A percentile compares a stretch with the other conserved stretches of the same genome.
These are phyloP conservation scores for Aureobasidium sp. DNA, from an alignment of 2,329 filamentous ascomycete genomes.

Conservation along the genomic window DNA sequence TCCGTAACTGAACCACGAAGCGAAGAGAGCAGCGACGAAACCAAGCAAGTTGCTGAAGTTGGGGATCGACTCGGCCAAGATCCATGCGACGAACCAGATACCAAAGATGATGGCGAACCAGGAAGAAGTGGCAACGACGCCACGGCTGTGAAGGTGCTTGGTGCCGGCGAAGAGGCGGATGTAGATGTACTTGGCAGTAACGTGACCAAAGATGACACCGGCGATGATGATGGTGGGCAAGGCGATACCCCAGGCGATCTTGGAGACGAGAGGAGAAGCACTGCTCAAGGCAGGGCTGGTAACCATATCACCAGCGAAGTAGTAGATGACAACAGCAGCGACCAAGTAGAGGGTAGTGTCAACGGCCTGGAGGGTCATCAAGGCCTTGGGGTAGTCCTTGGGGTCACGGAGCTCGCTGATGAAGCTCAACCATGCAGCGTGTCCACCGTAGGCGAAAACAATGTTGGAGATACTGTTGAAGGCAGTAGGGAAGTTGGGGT, in stretches of 20 bases:
- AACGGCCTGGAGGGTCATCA: constrained; percentile 51
- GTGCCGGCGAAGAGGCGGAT: constrained; percentile 56
- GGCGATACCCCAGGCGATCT: constrained; percentile 60
- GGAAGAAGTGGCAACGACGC: constrained; percentile 36
- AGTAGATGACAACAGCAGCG: constrained; percentile 59
- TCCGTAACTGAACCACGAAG: constrained; percentile 49
- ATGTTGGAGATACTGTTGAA: constrained; percentile 62
- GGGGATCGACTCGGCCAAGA: constrained; percentile 49
- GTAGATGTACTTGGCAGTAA: constrained; percentile 58
- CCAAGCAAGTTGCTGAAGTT: constrained; percentile 13
- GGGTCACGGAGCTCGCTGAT: constrained; percentile 58
- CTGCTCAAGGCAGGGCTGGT: constrained; percentile 58
- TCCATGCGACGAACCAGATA: constrained; percentile 54
- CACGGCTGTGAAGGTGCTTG: constrained; percentile 32
- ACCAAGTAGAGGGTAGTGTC: constrained; percentile 56
- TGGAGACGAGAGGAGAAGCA: constrained; percentile 45
- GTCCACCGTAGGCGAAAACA: constrained; percentile 57
- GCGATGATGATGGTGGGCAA: constrained; percentile 64
- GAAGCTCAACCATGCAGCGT: constrained; percentile 59
- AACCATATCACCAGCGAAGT: constrained; percentile 52
- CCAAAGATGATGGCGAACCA: constrained; percentile 51
- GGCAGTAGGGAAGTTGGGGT: constrained; percentile 39
- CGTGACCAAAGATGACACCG: constrained; percentile 61
- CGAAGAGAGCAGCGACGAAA: constrained; percentile 49
- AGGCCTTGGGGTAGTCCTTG: constrained; percentile 52